Base-by-base conservation (phyloP, 2,329 filamentous ascomycete genomes). In the Ceratocystis smalleyi region DNA sequence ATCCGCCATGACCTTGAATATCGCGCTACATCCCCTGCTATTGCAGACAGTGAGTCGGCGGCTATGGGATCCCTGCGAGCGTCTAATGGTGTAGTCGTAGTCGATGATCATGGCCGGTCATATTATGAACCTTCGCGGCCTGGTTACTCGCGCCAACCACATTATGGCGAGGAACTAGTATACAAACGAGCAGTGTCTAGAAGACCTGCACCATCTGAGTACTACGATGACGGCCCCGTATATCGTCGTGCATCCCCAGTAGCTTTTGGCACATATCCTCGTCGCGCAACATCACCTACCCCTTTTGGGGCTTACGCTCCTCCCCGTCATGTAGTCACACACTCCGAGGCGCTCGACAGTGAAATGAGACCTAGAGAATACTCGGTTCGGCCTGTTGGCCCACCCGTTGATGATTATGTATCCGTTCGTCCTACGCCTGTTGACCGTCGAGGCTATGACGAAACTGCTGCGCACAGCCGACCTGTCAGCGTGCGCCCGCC, bases 81-180 rank as follows among this genome's bases (percentile, higher is more conserved):
- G 5, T 79, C 81, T 19, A 76, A 81, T 57, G 77, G 85, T 64
- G 83, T 86, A 67, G 86, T 96, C 68, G 79, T 95, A 43, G 79
- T 95, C 64, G 91, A 96, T 74, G 84, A 88, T 67, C 89, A 85
- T 73, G 91, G 91, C 49, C 88, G 89, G 72, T 84, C 89, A 71
- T 96, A 91, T 75, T 73, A 80, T 66, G 82, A 85, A 69, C 81
- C 83, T 30, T 24, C 27, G 1, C 59, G n/a, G 22, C 15, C 32
- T 3, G 24, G 15, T 27, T n/a, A 27, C 32, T 45, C 62, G 43
- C 59, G 40, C 5, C 62, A 40, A 43, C 40, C 40, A 6, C 59
- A 61, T 40, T 60, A 66, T 47, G 40, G 43, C 5, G 62, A 78
- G 27, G 81, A 84, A 64, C 71, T 83, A 62, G 73, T 86, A 54